Evolutionary conservation across 2,329 filamentous ascomycete species (phyloP).

Genomic region (Aureobasidium subglaciale): DNA sequence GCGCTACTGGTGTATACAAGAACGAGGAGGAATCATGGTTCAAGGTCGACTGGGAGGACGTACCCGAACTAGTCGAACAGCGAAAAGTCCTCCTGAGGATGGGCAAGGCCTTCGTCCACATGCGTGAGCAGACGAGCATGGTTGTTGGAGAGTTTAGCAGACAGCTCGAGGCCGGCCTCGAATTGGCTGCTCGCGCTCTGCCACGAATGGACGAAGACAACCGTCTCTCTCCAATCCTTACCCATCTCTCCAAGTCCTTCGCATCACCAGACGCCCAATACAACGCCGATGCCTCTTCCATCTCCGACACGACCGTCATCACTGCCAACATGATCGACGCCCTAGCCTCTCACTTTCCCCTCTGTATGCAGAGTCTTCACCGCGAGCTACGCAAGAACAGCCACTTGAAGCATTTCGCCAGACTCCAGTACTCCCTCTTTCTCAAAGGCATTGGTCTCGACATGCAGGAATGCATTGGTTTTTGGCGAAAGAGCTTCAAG

Average conservation of each 20-base stretch:
- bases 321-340: slow-evolving; percentile 72
- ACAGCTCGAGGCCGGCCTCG: slow-evolving; percentile 71
- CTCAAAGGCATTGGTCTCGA: slow-evolving; percentile 89
- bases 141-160: slow-evolving; percentile 79
- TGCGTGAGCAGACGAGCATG: slow-evolving; percentile 79
- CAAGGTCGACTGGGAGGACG: slow-evolving; percentile 92
- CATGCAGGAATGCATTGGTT: slow-evolving; percentile 83
- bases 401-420: slow-evolving; percentile 87
- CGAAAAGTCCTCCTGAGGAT: slow-evolving; percentile 67
- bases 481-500: slow-evolving; percentile 84
- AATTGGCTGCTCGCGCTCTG: slow-evolving; percentile 85
- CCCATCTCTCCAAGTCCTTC: slow-evolving; percentile 91
- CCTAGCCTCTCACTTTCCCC: slow-evolving; percentile 74
- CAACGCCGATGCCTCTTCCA: slow-evolving; percentile 51
- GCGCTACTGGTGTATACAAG: slow-evolving; percentile 46
- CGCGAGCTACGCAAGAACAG: slow-evolving; percentile 76
- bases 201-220: slow-evolving; percentile 95
- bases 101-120: slow-evolving; percentile 87
- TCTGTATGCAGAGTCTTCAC: slow-evolving; percentile 93
- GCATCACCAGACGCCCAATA: slow-evolving; percentile 83
- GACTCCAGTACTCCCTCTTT: slow-evolving; percentile 92
- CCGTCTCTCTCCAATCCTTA: slow-evolving; percentile 67
- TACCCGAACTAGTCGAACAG: slow-evolving; percentile 80
- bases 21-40: slow-evolving; percentile 81
- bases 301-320: slow-evolving; percentile 63